Evolutionary conservation across 768 basidiomycete genomes (phyloP).

Genomic region (Xerocomus spinulosus): DNA sequence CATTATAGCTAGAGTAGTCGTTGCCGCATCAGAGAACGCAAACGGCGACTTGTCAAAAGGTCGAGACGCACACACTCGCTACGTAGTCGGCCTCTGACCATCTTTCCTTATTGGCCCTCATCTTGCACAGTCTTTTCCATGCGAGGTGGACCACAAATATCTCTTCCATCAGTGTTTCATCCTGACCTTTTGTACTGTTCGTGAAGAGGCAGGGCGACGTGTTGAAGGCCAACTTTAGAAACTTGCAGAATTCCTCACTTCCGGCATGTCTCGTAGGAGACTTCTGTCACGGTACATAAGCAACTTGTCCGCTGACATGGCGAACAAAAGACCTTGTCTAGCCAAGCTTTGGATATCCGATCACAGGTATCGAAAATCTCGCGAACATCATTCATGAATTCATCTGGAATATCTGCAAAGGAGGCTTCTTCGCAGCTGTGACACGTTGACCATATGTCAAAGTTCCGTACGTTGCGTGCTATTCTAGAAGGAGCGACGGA

Average conservation of each 20-base stretch:
- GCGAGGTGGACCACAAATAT: conserved; percentile 39
- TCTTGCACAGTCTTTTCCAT: conserved; percentile 41
- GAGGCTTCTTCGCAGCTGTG: conserved; percentile 49
- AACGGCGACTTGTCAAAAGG: neutral
- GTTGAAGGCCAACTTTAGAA: conserved; percentile 31
- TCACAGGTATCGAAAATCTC: conserved; percentile 37
- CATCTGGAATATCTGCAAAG: conserved; percentile 40
- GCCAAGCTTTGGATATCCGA: conserved; percentile 40
- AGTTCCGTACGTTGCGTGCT: conserved; percentile 43
- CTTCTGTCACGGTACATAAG: conserved; percentile 9
- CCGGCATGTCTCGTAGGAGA: neutral
- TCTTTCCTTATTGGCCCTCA: conserved; percentile 43
- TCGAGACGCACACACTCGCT: conserved; percentile 45
- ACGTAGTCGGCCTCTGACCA: conserved; percentile 54
- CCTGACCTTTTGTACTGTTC: conserved; percentile 13
- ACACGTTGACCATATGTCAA: conserved; percentile 48
- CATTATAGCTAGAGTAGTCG: conserved; percentile 37
- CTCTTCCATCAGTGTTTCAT: conserved; percentile 32
- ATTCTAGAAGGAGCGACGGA: conserved; percentile 36
- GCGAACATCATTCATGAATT: conserved; percentile 33
- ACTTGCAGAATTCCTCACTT: conserved; percentile 16
- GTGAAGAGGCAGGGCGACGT: conserved; percentile 40
- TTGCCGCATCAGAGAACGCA: neutral
- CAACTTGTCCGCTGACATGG: neutral
- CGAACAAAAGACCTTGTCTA: conserved; percentile 33